Conservation (phyloP, 2,329 filamentous ascomycete species). For the Cladosporium oxysporum region DNA sequence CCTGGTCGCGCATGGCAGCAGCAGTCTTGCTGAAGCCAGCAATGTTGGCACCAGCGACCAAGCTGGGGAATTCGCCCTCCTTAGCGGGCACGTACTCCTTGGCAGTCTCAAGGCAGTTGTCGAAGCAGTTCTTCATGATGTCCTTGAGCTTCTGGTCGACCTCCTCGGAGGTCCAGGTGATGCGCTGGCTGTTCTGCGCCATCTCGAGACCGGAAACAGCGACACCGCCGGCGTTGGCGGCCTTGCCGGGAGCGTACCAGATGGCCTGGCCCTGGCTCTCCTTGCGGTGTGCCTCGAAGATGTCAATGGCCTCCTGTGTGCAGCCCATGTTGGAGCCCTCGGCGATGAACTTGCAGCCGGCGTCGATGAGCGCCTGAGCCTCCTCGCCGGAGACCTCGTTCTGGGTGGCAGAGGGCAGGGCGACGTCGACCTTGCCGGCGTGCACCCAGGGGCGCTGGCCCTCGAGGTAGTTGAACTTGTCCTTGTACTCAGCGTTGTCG, state of each 20-base stretch:
- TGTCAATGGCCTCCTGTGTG: conserved; percentile 90
- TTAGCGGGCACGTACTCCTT: conserved; percentile 79
- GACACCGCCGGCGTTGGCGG: conserved; percentile 95
- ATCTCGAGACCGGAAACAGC: conserved; percentile 97
- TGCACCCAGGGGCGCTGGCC: conserved; percentile 90
- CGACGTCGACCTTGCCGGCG: conserved; percentile 86
- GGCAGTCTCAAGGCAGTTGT: conserved; percentile 83
- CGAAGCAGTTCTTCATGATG: conserved; percentile 95
- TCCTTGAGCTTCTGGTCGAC: conserved; percentile 87
- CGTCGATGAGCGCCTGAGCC: conserved; percentile 75
- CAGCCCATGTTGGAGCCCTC: conserved; percentile 99
- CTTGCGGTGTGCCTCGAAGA: conserved; percentile 79
- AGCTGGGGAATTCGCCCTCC: conserved; percentile 82
- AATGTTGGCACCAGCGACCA: conserved; percentile 95
- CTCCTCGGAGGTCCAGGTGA: conserved; percentile 84
- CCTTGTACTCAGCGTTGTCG: conserved; percentile 54
- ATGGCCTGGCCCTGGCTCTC: conserved; percentile 70
- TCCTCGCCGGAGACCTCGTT: conserved; percentile 96
- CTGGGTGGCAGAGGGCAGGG: conserved; percentile 90
- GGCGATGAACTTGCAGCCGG: conserved; percentile 81
- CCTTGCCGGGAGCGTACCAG: conserved; percentile 98
- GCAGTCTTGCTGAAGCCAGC: conserved; percentile 97
- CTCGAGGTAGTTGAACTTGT: conserved; percentile 80
- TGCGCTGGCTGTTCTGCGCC: conserved; percentile 91
- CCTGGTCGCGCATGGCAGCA: conserved; percentile 91